Evolutionary conservation across 129 eudicot species (phyloP).

Genomic region (Silybum marianum): DNA sequence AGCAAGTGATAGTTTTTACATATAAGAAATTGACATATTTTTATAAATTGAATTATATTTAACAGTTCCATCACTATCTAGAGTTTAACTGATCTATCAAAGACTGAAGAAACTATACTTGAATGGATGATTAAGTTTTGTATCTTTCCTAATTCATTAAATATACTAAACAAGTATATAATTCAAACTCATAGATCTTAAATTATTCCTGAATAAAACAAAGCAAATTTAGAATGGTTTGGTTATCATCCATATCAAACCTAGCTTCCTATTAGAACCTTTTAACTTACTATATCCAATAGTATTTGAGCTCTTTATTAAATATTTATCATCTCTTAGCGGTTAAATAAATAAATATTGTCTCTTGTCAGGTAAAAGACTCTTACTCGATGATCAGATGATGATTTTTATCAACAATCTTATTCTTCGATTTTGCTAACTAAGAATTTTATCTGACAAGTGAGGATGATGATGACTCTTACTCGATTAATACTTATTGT

Average conservation of each 20-base stretch:
- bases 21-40: background rate
- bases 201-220: background rate
- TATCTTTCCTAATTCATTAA: background rate
- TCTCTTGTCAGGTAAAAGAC: background rate
- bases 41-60: too few species aligned
- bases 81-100: too few species aligned
- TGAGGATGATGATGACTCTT: background rate
- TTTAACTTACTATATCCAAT: conserved; percentile 2
- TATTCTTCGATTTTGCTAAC: background rate
- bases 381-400: background rate
- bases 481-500: too few species aligned
- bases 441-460: background rate
- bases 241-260: background rate
- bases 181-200: background rate
- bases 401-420: background rate
- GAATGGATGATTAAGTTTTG: background rate
- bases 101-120: background rate
- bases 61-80: background rate
- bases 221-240: background rate
- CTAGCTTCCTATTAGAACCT: background rate
- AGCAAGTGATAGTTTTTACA: too few species aligned
- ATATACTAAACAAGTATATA: background rate
- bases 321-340: too few species aligned
- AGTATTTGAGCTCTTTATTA: background rate
- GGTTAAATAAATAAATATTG: background rate